Base-by-base conservation (phyloP, 805 yeast species). In the Isabelozyma pseudorhagii region DNA sequence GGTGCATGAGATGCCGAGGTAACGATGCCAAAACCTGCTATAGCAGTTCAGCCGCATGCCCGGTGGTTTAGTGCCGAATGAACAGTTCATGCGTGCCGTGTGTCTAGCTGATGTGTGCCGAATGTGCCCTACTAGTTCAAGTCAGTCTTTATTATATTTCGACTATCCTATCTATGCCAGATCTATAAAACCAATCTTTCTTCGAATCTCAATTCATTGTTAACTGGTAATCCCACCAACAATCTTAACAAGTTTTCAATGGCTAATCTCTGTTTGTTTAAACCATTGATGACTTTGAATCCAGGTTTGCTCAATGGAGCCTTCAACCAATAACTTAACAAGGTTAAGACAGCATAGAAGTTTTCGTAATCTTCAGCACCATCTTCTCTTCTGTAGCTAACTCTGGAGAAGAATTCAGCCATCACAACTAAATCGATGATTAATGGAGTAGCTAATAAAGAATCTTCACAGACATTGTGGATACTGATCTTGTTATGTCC, bases 381-480 rank as follows among this genome's bases (percentile, higher is more conserved):
- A 3, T 31, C 36, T 38, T 71, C 77, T 62, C 81, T 81, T 68
- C 80, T 85, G 79, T 90, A 92, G 40, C 83, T 73, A 54, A 93
- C 93, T 69, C 98, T 84, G 46, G 93, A 82, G 63, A 90, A 80
- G 70, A 92, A 90, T 72, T 92, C 98, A 50, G 96, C 75, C 82
- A 92, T 86, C 44, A 92, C 86, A 45, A 90, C 87, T 69, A 92
- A 79, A 69, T 92, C 98, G 59, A 92, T 87, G 68, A 92, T 93
- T 68, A 92, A 79, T 45, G 98, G 97, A 25, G 97, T 88, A 15
- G 98, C 98, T 67, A 92, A 80, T 61, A 92, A 77, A 3, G 97
- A 91, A 69, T 92, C 98, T 73, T 92, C 98, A 72, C 98, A 92
- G 40, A 93, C 96, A 67, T 93, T 92, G 74, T 92, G 96, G 64